Percentiles rank a stretch among this genome's conserved stretches.
Conservation (phyloP, 2,329 filamentous ascomycete genomes). For the Monosporascus ibericus region DNA sequence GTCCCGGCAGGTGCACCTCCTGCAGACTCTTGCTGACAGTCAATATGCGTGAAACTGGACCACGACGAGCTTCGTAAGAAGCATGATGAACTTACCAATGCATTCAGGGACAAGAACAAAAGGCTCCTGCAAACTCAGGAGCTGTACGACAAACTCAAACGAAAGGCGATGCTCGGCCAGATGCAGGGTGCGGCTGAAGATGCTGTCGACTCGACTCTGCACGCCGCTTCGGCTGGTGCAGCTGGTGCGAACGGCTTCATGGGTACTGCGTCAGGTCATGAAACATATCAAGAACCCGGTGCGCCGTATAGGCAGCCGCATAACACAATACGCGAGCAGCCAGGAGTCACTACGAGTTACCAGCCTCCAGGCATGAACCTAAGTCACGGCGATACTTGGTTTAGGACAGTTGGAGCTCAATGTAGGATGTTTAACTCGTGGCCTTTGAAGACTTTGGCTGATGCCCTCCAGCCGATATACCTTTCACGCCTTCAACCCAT, state of each 20-base stretch:
- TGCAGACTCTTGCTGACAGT: constrained; percentile 5
- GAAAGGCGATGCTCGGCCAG: constrained; percentile 47
- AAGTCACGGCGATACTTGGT: constrained; percentile 5
- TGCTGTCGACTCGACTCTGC: constrained; percentile 36
- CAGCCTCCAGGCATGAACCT: constrained; percentile 4
- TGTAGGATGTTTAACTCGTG: constrained; percentile 8
- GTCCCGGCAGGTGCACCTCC: constrained; percentile 12
- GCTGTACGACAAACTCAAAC: constrained; percentile 55
- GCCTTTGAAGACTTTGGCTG: background rate
- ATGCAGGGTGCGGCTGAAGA: constrained; percentile 50
- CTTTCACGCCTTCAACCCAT: constrained; percentile 28
- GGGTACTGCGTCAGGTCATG: constrained; percentile 5
- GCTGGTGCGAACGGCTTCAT: constrained; percentile 8
- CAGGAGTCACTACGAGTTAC: constrained; percentile 4
- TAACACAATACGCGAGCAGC: constrained; percentile 6
- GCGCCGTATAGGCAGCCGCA: constrained; percentile 8
- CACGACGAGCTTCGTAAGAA: constrained; percentile 60
- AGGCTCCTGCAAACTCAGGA: constrained; percentile 64
- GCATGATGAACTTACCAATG: constrained; percentile 63
- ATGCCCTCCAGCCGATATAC: constrained; percentile 18
- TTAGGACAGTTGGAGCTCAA: constrained; percentile 12
- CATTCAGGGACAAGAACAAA: constrained; percentile 64
- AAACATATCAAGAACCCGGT: constrained; percentile 6
- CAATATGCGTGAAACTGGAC: constrained; percentile 49
- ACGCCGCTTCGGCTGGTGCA: constrained; percentile 20